Evolutionary conservation across 495 filamentous ascomycete genomes (phyloP), one percentile per base, ranked within the genome.

Genomic region (Aspergillus nidulans): DNA sequence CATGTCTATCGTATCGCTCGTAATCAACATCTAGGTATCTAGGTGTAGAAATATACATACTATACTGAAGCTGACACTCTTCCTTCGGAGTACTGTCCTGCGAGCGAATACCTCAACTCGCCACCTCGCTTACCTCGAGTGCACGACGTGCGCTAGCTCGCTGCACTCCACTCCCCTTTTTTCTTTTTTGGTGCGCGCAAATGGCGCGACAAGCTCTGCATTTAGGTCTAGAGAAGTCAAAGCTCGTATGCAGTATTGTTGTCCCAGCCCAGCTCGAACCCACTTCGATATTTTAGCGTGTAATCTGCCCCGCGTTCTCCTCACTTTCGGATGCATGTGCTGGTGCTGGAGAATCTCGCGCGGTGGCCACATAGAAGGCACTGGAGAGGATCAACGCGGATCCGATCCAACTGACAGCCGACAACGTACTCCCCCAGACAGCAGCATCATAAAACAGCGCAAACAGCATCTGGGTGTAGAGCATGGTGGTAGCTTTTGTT

Each of bases 381-480:
- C 86, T 86, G 6, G 84, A 86, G 24, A 96, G 66, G 56, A 97
- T 96, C 57, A 96, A 63, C 25, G 75, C 84, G 34, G 87, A 90
- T 7, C 92, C 92, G 1, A 79, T 66, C 53, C 91, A 78, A 50
- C 86, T 90, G 58, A 84, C 69, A 28, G 75, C 62, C 16, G 82
- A 81, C 45, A 94, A 85, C 13, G 77, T 82, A 21, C 79, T 82
- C 1, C 87, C 86, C 77, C 87, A 97, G 12, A 97, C 72, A 45
- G 87, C 71, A 53, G 84, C 82, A 65, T 97, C 92, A 63, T 90
- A 91, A 13, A 80, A 81, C 15, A 95, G 73, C 10, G 92, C 92
- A 66, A 96, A 96, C 32, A 97, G 66, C 88, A 97, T 92, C 67
- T 95, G 88, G 41, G 85, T 90, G 64, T 96, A 97, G 4, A 90